Evolutionary conservation across 2,329 filamentous ascomycete species (phyloP).

Genomic region (Pyrenophora tritici-repentis): DNA sequence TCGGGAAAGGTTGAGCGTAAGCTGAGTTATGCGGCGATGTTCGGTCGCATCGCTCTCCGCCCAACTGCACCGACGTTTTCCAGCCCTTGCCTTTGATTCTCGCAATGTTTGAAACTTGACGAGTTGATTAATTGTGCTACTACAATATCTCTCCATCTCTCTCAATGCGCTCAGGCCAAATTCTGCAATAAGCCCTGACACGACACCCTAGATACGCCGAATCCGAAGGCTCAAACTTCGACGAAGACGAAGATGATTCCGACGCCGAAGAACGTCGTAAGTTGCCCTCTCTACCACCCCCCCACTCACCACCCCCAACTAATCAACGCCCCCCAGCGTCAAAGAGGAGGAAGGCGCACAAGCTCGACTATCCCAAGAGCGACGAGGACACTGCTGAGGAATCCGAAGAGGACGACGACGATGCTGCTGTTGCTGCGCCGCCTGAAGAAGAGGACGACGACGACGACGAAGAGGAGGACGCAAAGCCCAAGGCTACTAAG

Average conservation of each 20-base stretch:
- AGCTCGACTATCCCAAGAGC: constrained; percentile 37
- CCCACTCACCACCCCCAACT: not conserved
- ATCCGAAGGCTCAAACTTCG: constrained; percentile 45
- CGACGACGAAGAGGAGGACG: constrained; percentile 40
- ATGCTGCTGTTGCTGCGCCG: constrained; percentile 9
- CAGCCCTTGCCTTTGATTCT: not conserved
- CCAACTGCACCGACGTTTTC: not conserved
- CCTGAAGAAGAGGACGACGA: constrained; percentile 42
- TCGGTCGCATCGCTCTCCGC: constrained; percentile 2
- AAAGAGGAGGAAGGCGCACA: constrained; percentile 46
- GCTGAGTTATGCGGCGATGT: constrained; percentile 14
- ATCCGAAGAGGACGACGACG: constrained; percentile 17
- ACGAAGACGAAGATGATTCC: constrained; percentile 45
- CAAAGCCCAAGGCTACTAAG: constrained; percentile 46
- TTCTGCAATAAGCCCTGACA: constrained; percentile 20
- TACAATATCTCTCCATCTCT: not conserved
- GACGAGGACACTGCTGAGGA: constrained; percentile 37
- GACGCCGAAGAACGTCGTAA: constrained; percentile 45
- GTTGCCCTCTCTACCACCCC: constrained; percentile 6
- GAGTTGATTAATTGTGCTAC: not conserved
- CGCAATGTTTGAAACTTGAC: too few species aligned
- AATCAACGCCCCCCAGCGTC: constrained; percentile 28
- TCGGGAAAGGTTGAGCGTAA: constrained; percentile 11
- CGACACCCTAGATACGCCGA: constrained; percentile 40
- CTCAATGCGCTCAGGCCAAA: not conserved